Conservation (phyloP, 371 early-diverging fungal species). For the Mucor lusitanicus region DNA sequence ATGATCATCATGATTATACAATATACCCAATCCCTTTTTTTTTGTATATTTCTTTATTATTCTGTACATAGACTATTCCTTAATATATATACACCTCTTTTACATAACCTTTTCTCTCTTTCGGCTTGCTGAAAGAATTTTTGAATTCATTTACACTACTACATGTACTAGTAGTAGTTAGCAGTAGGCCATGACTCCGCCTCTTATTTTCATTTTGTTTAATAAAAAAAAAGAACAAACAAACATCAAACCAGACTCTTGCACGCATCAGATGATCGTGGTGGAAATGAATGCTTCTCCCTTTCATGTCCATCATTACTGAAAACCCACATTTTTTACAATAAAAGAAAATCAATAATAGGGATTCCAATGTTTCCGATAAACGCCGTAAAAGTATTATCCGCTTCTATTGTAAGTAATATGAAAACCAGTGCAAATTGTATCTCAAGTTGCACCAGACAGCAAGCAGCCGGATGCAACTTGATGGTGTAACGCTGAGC, state of each 20-base stretch:
- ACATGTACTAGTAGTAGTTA: too few relatives aligned
- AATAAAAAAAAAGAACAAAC: neutral
- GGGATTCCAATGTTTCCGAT: slow-evolving; percentile 9
- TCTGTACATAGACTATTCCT: slow-evolving; percentile 5
- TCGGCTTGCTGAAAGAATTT: neutral
- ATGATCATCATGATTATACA: neutral
- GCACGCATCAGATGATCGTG: slow-evolving; percentile 6
- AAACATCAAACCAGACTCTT: neutral
- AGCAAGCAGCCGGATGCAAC: neutral
- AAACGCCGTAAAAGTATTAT: slow-evolving; percentile 8
- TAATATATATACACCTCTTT: neutral
- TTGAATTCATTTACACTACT: neutral
- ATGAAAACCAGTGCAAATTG: neutral
- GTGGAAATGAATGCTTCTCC: neutral
- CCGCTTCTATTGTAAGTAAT: neutral
- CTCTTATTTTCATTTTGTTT: neutral
- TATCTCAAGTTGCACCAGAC: neutral
- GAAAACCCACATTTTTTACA: neutral
- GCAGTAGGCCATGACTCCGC: neutral
- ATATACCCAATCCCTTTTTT: neutral
- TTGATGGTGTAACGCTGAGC: neutral
- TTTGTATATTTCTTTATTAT: neutral
- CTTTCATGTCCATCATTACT: neutral
- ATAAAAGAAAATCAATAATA: neutral
- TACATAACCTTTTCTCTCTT: neutral